Base-by-base conservation (phyloP, 495 filamentous ascomycete genomes). In the Neurospora sp. region DNA sequence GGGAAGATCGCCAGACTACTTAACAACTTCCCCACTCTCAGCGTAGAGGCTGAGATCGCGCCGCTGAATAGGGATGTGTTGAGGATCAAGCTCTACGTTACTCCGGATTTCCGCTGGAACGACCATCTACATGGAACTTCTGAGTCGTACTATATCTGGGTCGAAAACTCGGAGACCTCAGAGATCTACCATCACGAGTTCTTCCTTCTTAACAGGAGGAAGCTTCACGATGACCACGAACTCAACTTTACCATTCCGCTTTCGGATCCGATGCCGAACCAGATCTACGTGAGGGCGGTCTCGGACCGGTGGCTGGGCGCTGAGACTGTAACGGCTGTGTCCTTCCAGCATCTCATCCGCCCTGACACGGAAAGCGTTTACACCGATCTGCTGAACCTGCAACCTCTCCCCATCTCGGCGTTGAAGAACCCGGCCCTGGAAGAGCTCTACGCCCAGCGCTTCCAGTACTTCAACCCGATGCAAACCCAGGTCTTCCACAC, bases 151-250 rank as follows among this genome's bases (percentile, higher is more conserved):
- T 98, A 94, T 89, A 90, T 98, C 69, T 98, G 96, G 96, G 95
- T 98, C 18, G 96, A 99, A 81, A 97, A 98, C 78, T 98, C 95
- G 0, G 96, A 98, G 76, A 97, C 94, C 0, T 95, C 93, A 2
- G 94, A 98, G 79, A 98, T 99, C 44, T 99, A 97, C 75, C 96
- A 99, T 77, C 93, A 97, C 72, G 96, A 99, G 80, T 97, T 91
- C 80, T 98, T 98, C 83, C 93, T 99, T 69, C 86, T 99, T 7
- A 94, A 87, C 70, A 86, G 94, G 70, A 92, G 89, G 82, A 98
- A 97, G 83, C 85, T 98, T 0, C 88, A 97, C 74, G 93, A 97
- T 82, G 92, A 96, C 27, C 96, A 99, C 76, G 94, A 98, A 77
- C 89, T 99, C 35, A 96, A 96, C 80, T 98, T 99, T 78, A 99